Evolutionary conservation across 768 basidiomycete genomes (phyloP), one percentile per base, ranked within the genome.

Genomic region (Lepiota venenata): DNA sequence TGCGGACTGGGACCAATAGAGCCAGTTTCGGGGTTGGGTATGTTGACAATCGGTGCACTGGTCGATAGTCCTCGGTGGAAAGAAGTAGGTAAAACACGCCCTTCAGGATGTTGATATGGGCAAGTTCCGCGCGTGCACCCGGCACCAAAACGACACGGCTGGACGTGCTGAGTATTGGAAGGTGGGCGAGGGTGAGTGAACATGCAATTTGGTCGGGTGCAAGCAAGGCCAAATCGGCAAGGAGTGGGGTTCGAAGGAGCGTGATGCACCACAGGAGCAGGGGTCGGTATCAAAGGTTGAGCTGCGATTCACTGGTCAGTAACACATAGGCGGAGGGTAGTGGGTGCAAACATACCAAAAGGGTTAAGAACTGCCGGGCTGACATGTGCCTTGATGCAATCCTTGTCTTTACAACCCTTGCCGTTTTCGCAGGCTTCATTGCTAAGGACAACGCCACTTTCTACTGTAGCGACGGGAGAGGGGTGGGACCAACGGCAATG

Each of bases 401-500:
- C 96, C 66, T 91, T 86, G 69, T 99, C 93, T 64, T 89, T 85
- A 70, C 97, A 99, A 43, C 87, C 75, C 65, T 85, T 88, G 15
- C 91, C 91, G 46, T 87, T 83, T 62, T 94, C 91, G 69, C 97
- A 99, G 16, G 92, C 77, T 54, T 98, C 96, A 54, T 91, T 93
- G 62, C 91, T 96, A 52, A 99, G 76, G 1, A 98, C 97, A 58
- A 99, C 81, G 8, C 95, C 97, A 62, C 90, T 94, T 71, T 96
- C 93, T 29, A 88, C 79, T 15, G 96, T 97, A 5, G 97, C 95
- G 2, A 94, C 92, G n/a, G 97, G 97, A 8, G 91, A 93, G 4
- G 97, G 95, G 68, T 99, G 97, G 8, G 93, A 92, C 69, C 84
- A 98, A 15, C 88, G 79, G 69, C 97, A 99, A 43, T 86, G 77